A percentile compares a stretch with the other conserved stretches of the same genome.
These are phyloP conservation scores for Xylariaceae sp. DNA, from an alignment of 2,329 filamentous ascomycete species.

Conservation along the genomic window DNA sequence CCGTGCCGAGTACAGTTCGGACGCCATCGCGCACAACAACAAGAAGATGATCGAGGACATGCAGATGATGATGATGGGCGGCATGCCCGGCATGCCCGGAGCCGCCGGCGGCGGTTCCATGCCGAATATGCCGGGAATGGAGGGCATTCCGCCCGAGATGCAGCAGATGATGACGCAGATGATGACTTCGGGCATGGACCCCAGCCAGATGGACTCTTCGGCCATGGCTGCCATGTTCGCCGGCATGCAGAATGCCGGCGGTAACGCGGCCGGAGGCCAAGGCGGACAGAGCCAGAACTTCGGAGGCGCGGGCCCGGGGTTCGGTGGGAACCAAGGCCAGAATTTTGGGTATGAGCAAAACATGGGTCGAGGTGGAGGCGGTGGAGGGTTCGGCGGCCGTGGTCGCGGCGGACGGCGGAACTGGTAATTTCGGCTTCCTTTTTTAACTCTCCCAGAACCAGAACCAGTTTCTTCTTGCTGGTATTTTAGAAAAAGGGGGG, in stretches of 20 bases:
- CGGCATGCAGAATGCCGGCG: constrained; percentile 55
- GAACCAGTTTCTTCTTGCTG: not conserved
- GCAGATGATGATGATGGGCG: constrained; percentile 68
- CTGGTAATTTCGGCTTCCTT: constrained; percentile 25
- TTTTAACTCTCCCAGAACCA: not conserved
- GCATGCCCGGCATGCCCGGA: constrained; percentile 46
- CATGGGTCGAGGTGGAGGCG: constrained; percentile 34
- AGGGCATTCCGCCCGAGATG: constrained; percentile 68
- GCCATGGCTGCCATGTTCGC: constrained; percentile 63
- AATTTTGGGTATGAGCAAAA: constrained; percentile 47
- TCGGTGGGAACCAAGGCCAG: constrained; percentile 56
- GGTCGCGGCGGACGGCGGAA: constrained; percentile 37
- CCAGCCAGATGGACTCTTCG: constrained; percentile 65
- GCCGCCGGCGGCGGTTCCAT: constrained; percentile 37
- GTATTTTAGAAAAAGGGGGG: not conserved
- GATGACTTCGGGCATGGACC: constrained; percentile 67
- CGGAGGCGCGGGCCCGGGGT: constrained; percentile 48
- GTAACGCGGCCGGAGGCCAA: constrained; percentile 44
- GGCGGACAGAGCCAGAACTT: constrained; percentile 57
- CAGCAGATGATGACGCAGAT: constrained; percentile 72
- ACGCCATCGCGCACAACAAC: constrained; percentile 62
- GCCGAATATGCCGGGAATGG: constrained; percentile 58
- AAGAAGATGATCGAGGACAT: constrained; percentile 81
- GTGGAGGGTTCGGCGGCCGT: constrained; percentile 33
- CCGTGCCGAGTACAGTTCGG: constrained; percentile 73